These are phyloP conservation scores for Podaxis sp. DNA, from an alignment of 768 basidiomycete species.

Conservation along the genomic window DNA sequence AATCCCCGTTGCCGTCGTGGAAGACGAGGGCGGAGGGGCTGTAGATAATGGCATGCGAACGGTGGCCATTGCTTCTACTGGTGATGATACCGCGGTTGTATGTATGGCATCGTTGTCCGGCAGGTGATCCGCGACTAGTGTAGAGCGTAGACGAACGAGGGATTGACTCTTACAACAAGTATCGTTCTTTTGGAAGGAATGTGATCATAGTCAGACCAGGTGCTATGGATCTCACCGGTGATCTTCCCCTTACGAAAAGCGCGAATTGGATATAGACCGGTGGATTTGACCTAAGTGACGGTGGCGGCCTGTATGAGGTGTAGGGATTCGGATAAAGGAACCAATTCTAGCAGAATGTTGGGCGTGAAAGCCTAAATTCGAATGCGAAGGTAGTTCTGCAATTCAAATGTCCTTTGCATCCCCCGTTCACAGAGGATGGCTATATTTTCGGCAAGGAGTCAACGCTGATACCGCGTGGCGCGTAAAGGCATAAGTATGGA, in stretches of 20 bases:
- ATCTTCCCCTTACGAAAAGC: too few species aligned
- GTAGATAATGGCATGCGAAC: conserved; percentile 72
- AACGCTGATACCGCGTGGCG: neutral
- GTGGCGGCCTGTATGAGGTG: too few species aligned
- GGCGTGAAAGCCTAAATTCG: too few species aligned
- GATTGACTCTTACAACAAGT: conserved; percentile 59
- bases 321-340: too few species aligned
- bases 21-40: conserved; percentile 61
- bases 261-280: too few species aligned
- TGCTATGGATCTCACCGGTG: too few species aligned
- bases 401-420: too few species aligned
- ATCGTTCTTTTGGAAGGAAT: neutral
- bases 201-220: too few species aligned
- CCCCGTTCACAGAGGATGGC: too few species aligned
- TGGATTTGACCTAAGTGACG: too few species aligned
- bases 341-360: too few species aligned
- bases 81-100: conserved; percentile 39
- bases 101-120: conserved; percentile 55
- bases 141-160: conserved; percentile 72
- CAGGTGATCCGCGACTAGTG: conserved; percentile 51
- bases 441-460: neutral
- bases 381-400: too few species aligned
- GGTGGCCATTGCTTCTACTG: conserved; percentile 52
- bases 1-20: conserved; percentile 56
- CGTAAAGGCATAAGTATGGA: neutral